Percentiles rank a stretch among this genome's conserved stretches.
Evolutionary conservation across 2,329 filamentous ascomycete genomes (phyloP).

Genomic region (Talaromyces sp.): DNA sequence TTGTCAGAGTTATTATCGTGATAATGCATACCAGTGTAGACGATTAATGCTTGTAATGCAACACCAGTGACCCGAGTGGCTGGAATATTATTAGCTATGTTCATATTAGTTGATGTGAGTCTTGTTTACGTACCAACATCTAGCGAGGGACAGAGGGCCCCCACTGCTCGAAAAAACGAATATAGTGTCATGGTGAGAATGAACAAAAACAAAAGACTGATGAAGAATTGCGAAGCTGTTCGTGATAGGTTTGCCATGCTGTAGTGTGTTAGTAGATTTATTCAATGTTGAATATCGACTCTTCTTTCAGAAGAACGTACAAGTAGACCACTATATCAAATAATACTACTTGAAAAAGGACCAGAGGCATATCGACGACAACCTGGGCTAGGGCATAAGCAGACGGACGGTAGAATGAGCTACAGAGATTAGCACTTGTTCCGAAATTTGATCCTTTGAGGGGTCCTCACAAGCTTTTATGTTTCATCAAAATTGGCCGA

Average conservation of each 20-base stretch:
- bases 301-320: constrained; percentile 17
- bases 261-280: not conserved
- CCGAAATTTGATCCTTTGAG: not conserved
- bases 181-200: constrained; percentile 53
- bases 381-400: constrained; percentile 58
- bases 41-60: constrained; percentile 48
- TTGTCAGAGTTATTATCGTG: not conserved
- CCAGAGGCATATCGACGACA: constrained; percentile 54
- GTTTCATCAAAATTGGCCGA: constrained; percentile 64
- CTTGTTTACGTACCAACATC: constrained; percentile 38
- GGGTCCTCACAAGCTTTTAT: constrained; percentile 56
- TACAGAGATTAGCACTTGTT: constrained; percentile 16
- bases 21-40: constrained; percentile 48
- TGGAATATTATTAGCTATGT: constrained; percentile 13
- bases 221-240: constrained; percentile 60
- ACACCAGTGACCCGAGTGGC: constrained; percentile 48
- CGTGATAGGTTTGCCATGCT: constrained; percentile 53
- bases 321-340: constrained; percentile 62
- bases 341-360: constrained; percentile 54
- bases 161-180: constrained; percentile 49
- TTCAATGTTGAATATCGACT: rapidly evolving
- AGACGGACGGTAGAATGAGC: constrained; percentile 61
- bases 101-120: constrained; percentile 21
- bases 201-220: constrained; percentile 53
- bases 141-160: constrained; percentile 46